phyloP scores from a whole-genome alignment of 2,329 filamentous ascomycete genomes.

The Hypoxylon sp. region DNA sequence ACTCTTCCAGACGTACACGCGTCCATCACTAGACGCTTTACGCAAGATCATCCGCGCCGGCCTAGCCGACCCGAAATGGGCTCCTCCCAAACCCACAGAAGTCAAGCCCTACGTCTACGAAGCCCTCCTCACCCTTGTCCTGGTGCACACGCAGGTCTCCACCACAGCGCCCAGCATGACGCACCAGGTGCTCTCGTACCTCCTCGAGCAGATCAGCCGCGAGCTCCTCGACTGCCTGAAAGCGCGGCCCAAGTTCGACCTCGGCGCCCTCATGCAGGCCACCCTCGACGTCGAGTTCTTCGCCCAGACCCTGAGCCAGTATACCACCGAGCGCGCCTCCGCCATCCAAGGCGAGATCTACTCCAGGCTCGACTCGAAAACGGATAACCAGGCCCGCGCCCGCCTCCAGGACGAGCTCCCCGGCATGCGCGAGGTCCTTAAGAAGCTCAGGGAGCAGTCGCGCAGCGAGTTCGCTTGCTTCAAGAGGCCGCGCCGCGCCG shows the following conservation, averaged over 20 bases:
- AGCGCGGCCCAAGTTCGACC: slow-evolving; percentile 75
- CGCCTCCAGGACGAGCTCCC: slow-evolving; percentile 88
- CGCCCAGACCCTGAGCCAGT: slow-evolving; percentile 91
- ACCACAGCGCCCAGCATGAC: slow-evolving; percentile 84
- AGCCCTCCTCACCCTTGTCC: slow-evolving; percentile 85
- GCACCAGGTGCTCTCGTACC: slow-evolving; percentile 83
- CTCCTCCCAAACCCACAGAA: slow-evolving; percentile 77
- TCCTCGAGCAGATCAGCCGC: slow-evolving; percentile 84
- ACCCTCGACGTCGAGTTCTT: slow-evolving; percentile 98
- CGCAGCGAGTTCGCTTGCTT: slow-evolving; percentile 92
- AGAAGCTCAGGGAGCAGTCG: slow-evolving; percentile 84
- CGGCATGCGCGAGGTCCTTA: slow-evolving; percentile 89
- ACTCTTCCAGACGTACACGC: slow-evolving; percentile 93
- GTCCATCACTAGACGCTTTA: slow-evolving; percentile 78
- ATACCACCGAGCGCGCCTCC: slow-evolving; percentile 85
- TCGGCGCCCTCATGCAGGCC: slow-evolving; percentile 92
- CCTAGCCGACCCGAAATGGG: slow-evolving; percentile 80
- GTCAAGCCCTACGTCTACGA: slow-evolving; percentile 93
- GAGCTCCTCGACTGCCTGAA: slow-evolving; percentile 87
- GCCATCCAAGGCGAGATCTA: slow-evolving; percentile 92
- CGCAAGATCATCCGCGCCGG: slow-evolving; percentile 80
- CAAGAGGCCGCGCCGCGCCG: slow-evolving; percentile 61
- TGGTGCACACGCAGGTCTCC: slow-evolving; percentile 91
- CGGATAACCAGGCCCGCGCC: slow-evolving; percentile 86
- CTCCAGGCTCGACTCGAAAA: slow-evolving; percentile 88